Percentiles rank a stretch among this genome's conserved stretches.
Evolutionary conservation across 257 asterid species (phyloP).

Genomic region (Catharanthus roseus): DNA sequence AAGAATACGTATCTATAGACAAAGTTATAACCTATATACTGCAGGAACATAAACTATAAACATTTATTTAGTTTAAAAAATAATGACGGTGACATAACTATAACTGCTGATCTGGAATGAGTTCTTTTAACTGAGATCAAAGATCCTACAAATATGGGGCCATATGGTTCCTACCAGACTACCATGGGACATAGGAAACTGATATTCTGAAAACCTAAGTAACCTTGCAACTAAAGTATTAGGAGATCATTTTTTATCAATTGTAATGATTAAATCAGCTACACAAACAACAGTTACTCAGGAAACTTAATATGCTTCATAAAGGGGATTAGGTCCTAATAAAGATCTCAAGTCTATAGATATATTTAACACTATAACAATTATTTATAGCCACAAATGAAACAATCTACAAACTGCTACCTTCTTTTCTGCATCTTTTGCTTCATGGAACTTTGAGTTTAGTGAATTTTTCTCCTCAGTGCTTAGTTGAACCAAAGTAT

Average conservation of each 20-base stretch:
- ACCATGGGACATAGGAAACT: neutral
- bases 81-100: neutral
- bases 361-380: neutral
- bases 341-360: no score
- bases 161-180: neutral
- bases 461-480: constrained; percentile 82
- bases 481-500: constrained; percentile 83
- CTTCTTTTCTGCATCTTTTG: constrained; percentile 89
- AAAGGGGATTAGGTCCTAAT: neutral
- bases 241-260: neutral
- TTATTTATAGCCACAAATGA: neutral
- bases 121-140: constrained; percentile 68
- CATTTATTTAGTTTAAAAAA: neutral
- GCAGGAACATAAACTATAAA: neutral
- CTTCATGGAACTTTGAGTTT: constrained; percentile 78
- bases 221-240: neutral
- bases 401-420: constrained; percentile 23
- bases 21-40: neutral
- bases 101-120: constrained; percentile 90
- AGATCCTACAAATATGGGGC: constrained; percentile 78
- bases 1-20: neutral
- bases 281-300: neutral
- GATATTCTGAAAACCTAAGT: neutral
- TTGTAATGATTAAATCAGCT: neutral
- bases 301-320: neutral